Evolutionary conservation across 257 asterid genomes (phyloP).

Genomic region (Marsdenia floribunda): DNA sequence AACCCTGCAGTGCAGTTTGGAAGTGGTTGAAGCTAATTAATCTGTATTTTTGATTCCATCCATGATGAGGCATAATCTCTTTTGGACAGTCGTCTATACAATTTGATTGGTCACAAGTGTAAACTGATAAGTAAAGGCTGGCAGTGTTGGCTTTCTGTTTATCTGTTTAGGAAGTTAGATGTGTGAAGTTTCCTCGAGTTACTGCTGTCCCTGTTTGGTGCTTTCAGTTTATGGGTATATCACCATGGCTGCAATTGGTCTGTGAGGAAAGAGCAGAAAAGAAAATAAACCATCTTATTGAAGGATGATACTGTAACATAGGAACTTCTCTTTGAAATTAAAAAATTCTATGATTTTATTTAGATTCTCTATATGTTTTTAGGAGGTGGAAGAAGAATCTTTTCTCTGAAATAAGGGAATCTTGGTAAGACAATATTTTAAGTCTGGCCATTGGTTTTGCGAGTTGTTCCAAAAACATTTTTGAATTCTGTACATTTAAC

Average conservation of each 20-base stretch:
- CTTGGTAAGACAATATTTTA: background rate
- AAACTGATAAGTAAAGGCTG: background rate
- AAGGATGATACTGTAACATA: background rate
- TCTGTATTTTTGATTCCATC: background rate
- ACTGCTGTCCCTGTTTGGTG: background rate
- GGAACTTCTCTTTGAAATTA: background rate
- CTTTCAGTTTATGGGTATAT: background rate
- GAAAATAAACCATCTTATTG: background rate
- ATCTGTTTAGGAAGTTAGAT: background rate
- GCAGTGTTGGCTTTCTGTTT: no score
- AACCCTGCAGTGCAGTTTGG: background rate
- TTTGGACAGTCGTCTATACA: background rate
- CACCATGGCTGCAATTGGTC: background rate
- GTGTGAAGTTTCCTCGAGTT: background rate
- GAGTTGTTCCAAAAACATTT: background rate
- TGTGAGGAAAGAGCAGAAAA: background rate
- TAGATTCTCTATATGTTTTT: background rate
- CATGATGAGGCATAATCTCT: background rate
- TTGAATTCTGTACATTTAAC: background rate
- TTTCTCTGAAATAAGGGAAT: background rate
- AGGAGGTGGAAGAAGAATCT: background rate
- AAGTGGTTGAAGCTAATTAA: background rate
- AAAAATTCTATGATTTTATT: background rate
- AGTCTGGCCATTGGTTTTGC: background rate
- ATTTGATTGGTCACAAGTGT: background rate